Evolutionary conservation across 2,329 filamentous ascomycete genomes (phyloP), one percentile per base, ranked within the genome.

Genomic region (Sporothrix pallida): DNA sequence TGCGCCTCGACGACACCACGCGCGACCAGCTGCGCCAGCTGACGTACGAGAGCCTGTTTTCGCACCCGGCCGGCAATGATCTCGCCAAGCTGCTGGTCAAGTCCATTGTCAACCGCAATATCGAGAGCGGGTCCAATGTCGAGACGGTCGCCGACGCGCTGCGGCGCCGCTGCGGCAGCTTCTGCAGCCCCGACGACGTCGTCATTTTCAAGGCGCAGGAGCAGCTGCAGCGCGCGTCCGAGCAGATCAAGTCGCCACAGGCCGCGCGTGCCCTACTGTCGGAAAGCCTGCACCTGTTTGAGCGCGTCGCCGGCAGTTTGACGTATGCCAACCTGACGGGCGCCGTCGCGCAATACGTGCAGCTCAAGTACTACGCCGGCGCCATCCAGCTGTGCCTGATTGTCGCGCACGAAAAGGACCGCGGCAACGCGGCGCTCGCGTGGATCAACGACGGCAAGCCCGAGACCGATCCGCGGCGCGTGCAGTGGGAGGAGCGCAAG

Each of bases 161-260:
- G 69, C 89, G 96, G 65, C 88, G 96, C 78, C 90, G 95, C 78
- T 99, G 96, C 78, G 97, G 96, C 75, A 98, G 93, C 82, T 99
- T 99, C 87, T 99, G 96, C 82, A 98, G 95, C 79, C 91, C 95
- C 0, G 95, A 99, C 76, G 96, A 99, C 83, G 96, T 98, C 1
- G 91, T 98, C 76, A 95, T 98, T 77, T 99, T 99, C 90, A 98
- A 97, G 83, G 96, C 96, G 0, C 95, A 98, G 80, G 96, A 99
- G 82, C 93, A 95, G 78, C 85, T 98, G 71, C 97, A 97, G 85
- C 89, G 93, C 77, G 95, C 95, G 0, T 90, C 91, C 1, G 95
- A 98, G 80, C 89, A 93, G 67, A 89, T 90, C 10, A 85, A 87
- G 4, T 93, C 94, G 79, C 90, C 90, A 3, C 95, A 95, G 77